A percentile compares a stretch with the other conserved stretches of the same genome.
These are phyloP conservation scores for Blastobotrys chiropterorum DNA, from an alignment of 805 yeast genomes.

Conservation along the genomic window DNA sequence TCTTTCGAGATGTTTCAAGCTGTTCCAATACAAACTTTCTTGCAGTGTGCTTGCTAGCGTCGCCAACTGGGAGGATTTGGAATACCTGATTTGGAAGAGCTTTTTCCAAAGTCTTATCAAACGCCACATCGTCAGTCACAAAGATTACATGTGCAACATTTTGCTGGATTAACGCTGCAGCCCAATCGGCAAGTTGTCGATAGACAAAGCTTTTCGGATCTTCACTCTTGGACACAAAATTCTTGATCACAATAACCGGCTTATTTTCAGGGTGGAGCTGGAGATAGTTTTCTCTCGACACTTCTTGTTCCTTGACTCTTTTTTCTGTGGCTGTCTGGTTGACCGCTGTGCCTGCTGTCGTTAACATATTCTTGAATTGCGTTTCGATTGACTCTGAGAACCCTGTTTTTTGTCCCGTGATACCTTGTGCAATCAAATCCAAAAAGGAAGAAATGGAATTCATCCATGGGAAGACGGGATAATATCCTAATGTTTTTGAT, in stretches of 20 bases:
- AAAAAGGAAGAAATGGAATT: slow-evolving; percentile 69
- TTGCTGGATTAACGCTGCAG: slow-evolving; percentile 64
- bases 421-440: slow-evolving; percentile 81
- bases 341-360: slow-evolving; percentile 66
- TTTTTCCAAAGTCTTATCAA: slow-evolving; percentile 57
- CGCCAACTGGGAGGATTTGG: slow-evolving; percentile 65
- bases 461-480: slow-evolving; percentile 91
- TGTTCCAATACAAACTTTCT: slow-evolving; percentile 41
- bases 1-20: slow-evolving; percentile 7
- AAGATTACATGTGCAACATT: slow-evolving; percentile 87
- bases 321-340: slow-evolving; percentile 47
- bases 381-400: slow-evolving; percentile 75
- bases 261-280: slow-evolving; percentile 80
- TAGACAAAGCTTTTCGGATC: slow-evolving; percentile 53
- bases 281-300: slow-evolving; percentile 73
- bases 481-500: slow-evolving; percentile 79
- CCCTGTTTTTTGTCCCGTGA: slow-evolving; percentile 93
- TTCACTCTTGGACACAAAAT: slow-evolving; percentile 56
- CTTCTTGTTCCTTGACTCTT: slow-evolving; percentile 21
- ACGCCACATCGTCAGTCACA: slow-evolving; percentile 79
- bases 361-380: slow-evolving; percentile 74
- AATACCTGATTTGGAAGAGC: slow-evolving; percentile 85
- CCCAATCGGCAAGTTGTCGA: slow-evolving; percentile 81
- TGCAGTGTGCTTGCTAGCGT: slow-evolving; percentile 71
- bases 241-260: slow-evolving; percentile 79